phyloP scores from a whole-genome alignment of 306 rosid genomes.

The Corylus heterophylla region DNA sequence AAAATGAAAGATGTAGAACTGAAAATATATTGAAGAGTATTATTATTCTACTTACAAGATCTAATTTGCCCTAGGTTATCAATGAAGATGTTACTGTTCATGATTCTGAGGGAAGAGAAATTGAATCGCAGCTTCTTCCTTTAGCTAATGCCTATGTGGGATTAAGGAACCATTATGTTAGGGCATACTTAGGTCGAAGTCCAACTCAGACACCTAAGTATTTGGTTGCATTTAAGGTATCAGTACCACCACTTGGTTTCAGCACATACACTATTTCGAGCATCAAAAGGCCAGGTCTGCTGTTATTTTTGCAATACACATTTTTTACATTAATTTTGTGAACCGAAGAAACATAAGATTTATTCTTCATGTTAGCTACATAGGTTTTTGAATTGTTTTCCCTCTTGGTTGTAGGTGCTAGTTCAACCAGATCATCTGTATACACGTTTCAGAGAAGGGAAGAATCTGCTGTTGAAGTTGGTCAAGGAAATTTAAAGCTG shows the following conservation, averaged over 20 bases:
- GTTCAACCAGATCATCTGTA: constrained; percentile 56
- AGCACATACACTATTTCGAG: constrained; percentile 46
- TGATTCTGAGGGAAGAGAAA: constrained; percentile 50
- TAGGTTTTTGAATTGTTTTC: constrained; percentile 22
- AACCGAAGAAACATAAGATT: neutral
- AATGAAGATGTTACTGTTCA: constrained; percentile 44
- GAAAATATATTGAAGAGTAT: neutral
- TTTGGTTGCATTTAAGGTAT: constrained; percentile 54
- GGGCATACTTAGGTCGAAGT: constrained; percentile 46
- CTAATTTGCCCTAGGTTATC: constrained; percentile 36
- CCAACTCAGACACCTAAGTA: constrained; percentile 49
- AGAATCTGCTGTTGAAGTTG: constrained; percentile 44
- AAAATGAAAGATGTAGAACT: neutral
- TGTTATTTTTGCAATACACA: neutral
- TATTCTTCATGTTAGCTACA: constrained; percentile 23
- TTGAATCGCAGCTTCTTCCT: constrained; percentile 57
- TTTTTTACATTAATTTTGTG: neutral
- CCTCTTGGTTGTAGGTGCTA: constrained; percentile 45
- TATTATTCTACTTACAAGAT: neutral
- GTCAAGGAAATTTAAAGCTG: constrained; percentile 51
- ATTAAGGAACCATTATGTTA: constrained; percentile 45
- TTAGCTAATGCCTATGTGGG: constrained; percentile 25
- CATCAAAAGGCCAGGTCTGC: constrained; percentile 39
- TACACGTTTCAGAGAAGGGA: constrained; percentile 31
- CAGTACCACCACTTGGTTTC: constrained; percentile 60